Evolutionary conservation across 257 asterid genomes (phyloP), one percentile per base, ranked within the genome.

Genomic region (Linderniella brevidens): DNA sequence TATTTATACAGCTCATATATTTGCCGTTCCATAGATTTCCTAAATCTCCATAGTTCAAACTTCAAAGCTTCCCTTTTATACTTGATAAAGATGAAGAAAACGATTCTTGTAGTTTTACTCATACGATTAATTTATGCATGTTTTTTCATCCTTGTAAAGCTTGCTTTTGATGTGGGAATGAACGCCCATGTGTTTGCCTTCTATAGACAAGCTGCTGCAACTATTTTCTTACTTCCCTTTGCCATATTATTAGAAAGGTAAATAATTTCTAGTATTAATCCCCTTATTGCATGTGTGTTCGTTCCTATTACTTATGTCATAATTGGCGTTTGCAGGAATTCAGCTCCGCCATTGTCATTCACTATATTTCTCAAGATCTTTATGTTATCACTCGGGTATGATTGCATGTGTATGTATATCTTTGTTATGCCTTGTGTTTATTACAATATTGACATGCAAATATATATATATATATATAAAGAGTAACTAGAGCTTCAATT

Each of bases 191-290:
- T 78, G 9, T 78, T 78, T 37, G 78, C 74, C 49, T 72, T 78
- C 71, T 78, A 78, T 52, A 67, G 90, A 56, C 90, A 78, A 61
- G 81, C 79, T 52, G 43, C 47, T 62, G 90, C 84, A 1, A 60
- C 84, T 17, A 53, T 75, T 43, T 69, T 75, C 71, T 65, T 78
- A 52, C 58, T 61, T 15, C 81, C 90, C 54, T 40, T 69, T 15
- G 75, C 83, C 53, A 46, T 72, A 36, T 49, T 78, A 19, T 46
- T 62, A 9, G 73, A 78, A 58, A 17, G 90, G 90, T 76, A 46
- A 1, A 9, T 10, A 8, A 1, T 15, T n/a, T 25, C 32, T 25
- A 25, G 32, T 4, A 6, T 13, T 10, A 9, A 16, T 44, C 5
- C 3, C 49, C 43, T 10, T 10, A 13, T 13, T n/a, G n/a, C n/a